Conservation (phyloP, 257 asterid species). For the Fraxinus quadrangulata region DNA sequence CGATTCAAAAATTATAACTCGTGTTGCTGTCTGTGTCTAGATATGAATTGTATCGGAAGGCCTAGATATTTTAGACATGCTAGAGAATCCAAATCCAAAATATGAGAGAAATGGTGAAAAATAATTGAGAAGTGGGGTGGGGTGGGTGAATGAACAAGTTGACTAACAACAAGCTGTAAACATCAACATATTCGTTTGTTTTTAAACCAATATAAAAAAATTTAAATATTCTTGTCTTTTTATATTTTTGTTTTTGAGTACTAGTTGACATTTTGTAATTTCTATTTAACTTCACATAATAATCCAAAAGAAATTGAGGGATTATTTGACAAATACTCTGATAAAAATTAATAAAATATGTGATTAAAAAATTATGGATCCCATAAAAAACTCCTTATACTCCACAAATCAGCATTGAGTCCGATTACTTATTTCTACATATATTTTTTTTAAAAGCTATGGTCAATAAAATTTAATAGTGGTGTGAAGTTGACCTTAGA, state of each 20-base stretch:
- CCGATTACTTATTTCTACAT: too few relatives aligned
- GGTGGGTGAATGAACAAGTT: conserved; percentile 20
- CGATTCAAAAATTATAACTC: too few relatives aligned
- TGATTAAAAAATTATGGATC: too few relatives aligned
- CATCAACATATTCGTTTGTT: conserved; percentile 38
- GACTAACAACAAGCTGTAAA: conserved; percentile 36
- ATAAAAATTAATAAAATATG: too few relatives aligned
- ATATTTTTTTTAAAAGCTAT: background rate
- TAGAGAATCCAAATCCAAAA: background rate
- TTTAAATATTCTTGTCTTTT: conserved; percentile 19
- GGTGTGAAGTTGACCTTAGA: background rate
- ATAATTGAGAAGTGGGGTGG: background rate
- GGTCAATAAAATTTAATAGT: background rate
- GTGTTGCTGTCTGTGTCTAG: background rate
- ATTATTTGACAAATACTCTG: background rate
- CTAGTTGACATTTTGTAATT: background rate
- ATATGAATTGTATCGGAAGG: too few relatives aligned
- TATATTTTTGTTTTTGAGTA: conserved; percentile 3
- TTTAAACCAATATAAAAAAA: conserved; percentile 19
- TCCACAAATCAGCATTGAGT: too few relatives aligned
- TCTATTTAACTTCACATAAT: background rate
- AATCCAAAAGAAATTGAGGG: too few relatives aligned
- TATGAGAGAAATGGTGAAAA: background rate
- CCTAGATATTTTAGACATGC: background rate
- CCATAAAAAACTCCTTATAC: too few relatives aligned